phyloP scores from a whole-genome alignment of 306 rosid genomes.

The Castanea sativa region DNA sequence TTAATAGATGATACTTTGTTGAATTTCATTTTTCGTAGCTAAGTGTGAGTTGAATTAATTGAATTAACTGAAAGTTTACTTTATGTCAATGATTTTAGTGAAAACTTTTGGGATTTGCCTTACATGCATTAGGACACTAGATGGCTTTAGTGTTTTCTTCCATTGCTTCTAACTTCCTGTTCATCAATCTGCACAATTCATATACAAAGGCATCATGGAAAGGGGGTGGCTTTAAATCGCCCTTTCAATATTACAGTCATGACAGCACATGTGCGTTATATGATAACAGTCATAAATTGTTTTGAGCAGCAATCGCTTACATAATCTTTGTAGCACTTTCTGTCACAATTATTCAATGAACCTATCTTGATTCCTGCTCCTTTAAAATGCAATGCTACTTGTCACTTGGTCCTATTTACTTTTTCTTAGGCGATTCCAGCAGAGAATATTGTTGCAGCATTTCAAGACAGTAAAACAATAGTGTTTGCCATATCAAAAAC shows the following conservation, averaged over 20 bases:
- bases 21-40: background rate
- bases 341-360: background rate
- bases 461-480: slow-evolving; percentile 69
- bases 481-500: slow-evolving; percentile 62
- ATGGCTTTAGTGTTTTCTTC: background rate
- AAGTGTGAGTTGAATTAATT: background rate
- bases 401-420: slow-evolving; percentile 8
- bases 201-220: too few species aligned
- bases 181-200: too few species aligned
- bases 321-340: background rate
- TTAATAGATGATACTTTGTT: background rate
- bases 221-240: background rate
- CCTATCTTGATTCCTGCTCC: background rate
- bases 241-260: background rate
- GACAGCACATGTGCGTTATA: background rate
- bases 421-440: slow-evolving; percentile 74
- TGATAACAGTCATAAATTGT: background rate
- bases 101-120: background rate
- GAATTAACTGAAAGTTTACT: background rate
- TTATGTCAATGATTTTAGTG: background rate
- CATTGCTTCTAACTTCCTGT: background rate
- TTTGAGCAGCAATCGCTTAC: background rate
- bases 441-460: slow-evolving; percentile 86
- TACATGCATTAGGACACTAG: background rate
- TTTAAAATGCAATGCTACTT: slow-evolving; percentile 6